These are phyloP conservation scores for Chalaropsis ovoidea DNA, from an alignment of 2,329 filamentous ascomycete species.

Conservation along the genomic window DNA sequence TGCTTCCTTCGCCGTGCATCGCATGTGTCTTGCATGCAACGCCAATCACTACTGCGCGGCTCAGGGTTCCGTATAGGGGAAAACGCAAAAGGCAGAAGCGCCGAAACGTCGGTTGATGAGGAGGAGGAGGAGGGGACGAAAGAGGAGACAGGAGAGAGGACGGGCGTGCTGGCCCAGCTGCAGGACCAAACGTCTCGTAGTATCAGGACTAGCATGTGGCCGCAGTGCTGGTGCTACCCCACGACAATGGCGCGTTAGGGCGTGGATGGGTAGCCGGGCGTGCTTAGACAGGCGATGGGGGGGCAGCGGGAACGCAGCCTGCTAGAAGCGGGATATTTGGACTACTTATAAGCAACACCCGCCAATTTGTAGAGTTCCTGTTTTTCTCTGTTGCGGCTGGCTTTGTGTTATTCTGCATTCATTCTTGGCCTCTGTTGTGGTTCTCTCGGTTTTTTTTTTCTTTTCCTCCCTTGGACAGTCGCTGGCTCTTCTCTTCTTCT, in stretches of 20 bases:
- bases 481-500: neutral
- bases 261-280: neutral
- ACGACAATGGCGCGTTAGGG: neutral
- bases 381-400: neutral
- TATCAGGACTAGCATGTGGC: neutral
- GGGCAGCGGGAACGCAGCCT: neutral
- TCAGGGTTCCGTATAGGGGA: neutral
- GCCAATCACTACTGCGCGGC: slow-evolving; percentile 6
- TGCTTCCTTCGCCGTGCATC: neutral
- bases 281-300: neutral
- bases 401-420: neutral
- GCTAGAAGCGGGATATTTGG: neutral
- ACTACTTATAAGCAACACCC: slow-evolving; percentile 9
- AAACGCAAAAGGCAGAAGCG: neutral
- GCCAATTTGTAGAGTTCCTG: neutral
- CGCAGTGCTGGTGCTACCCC: neutral
- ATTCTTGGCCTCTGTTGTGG: neutral
- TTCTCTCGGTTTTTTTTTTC: neutral
- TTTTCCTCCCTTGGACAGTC: neutral
- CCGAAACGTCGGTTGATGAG: neutral
- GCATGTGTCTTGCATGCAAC: neutral
- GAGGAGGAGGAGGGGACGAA: neutral
- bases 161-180: neutral
- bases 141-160: neutral
- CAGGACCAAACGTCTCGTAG: neutral